Base-by-base conservation (phyloP, 768 basidiomycete species). In the Vishniacozyma victoriae region DNA sequence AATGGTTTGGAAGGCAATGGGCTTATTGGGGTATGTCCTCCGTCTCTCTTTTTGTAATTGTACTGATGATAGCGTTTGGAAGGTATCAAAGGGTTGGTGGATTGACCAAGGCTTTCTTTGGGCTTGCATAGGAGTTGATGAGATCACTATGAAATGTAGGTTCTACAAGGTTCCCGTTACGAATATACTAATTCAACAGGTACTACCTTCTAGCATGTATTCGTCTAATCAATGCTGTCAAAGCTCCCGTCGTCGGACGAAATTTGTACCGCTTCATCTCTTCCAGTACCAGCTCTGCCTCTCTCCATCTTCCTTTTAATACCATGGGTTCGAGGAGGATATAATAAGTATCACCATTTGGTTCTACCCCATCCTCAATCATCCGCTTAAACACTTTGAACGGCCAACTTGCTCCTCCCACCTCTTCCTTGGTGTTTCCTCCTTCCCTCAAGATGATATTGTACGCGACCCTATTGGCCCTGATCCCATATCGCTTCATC, bases 1-100 rank as follows among this genome's bases (percentile, higher is more conserved):
- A 87, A 69, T 93, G 82, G 80, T 67, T 91, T 27, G 91, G 91
- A 24, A 77, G 91, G 63, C 79, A 79, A 68, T 89, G 85, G 79
- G 86, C 85, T 59, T 79, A 88, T 64, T 86, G 85, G 81, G 80
- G 90, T 92, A 60, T 70, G 83, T 77, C 13, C 3, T 5, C 5
- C 35, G 23, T 35, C 16, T 26, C 39, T 48, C 41, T 43, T 18
- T 4, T 26, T 35, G 22, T 61, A 87, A n/a, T n/a, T n/a, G n/a
- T n/a, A n/a, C n/a, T n/a, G n/a, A n/a, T n/a, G n/a, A n/a, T n/a
- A n/a, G 86, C 80, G 19, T 87, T 82, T 63, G 78, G 78, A 4
- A 80, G 87, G 48, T 88, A 88, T 64, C 60, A 81, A 37, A 77
- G 77, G 41, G 69, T 87, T 5, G 86, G 86, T 12, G 69, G 78